Evolutionary conservation across 106 monocot species (phyloP).

Genomic region (Platanthera guangdongensis): DNA sequence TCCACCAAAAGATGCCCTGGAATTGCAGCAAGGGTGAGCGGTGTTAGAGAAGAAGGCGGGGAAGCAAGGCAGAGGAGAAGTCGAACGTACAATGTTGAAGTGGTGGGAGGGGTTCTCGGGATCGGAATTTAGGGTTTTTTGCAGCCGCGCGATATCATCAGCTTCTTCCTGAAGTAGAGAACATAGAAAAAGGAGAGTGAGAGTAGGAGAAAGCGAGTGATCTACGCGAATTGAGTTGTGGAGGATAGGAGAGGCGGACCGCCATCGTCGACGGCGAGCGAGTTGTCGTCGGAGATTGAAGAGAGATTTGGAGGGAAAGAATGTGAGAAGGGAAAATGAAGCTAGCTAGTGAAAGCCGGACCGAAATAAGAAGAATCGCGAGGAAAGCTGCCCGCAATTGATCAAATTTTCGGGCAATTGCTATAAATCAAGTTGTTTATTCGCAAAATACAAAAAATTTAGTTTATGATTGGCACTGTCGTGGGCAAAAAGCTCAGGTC

Average conservation of each 20-base stretch:
- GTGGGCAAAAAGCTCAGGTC: no score
- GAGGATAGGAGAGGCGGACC: not conserved
- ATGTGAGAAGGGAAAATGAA: no score
- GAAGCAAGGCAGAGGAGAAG: not conserved
- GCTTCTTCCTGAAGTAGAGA: conserved; percentile 14
- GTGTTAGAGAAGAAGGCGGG: not conserved
- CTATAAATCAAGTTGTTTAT: no score
- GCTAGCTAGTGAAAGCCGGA: no score
- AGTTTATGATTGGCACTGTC: no score
- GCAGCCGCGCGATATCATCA: conserved; percentile 22
- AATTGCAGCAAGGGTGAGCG: not conserved
- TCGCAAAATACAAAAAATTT: no score
- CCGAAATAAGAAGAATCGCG: no score
- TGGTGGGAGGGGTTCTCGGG: conserved; percentile 60
- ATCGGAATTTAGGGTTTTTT: conserved; percentile 56
- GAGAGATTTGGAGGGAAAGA: no score
- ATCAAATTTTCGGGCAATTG: no score
- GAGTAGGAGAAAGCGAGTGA: not conserved
- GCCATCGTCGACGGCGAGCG: not conserved
- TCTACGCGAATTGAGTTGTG: not conserved
- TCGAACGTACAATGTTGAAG: conserved; percentile 49
- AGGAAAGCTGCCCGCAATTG: no score
- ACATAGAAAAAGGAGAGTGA: not conserved
- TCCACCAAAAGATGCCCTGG: conserved; percentile 61
- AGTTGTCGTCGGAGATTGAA: no score